phyloP scores from a whole-genome alignment of 352 stramenopile genomes.

The Phytophthora boehmeriae region DNA sequence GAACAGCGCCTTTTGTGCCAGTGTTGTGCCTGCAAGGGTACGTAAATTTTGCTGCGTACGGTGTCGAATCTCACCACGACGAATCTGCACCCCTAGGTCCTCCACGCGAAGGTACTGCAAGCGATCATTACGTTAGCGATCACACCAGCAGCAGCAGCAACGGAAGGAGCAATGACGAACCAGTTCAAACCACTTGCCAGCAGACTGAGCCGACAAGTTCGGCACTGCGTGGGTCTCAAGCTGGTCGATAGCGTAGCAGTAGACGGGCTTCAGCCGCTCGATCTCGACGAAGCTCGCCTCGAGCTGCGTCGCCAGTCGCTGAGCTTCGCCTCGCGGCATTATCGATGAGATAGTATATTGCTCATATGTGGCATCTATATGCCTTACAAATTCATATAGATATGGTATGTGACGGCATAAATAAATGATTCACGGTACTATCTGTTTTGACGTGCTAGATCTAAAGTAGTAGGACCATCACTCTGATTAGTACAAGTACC shows the following conservation, averaged over 20 bases:
- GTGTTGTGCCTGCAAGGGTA: conserved; percentile 69
- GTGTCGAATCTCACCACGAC: conserved; percentile 77
- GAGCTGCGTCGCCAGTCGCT: conserved; percentile 53
- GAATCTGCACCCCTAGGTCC: conserved; percentile 71
- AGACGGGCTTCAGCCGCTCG: conserved; percentile 43
- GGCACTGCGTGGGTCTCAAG: conserved; percentile 39
- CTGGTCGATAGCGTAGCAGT: conserved; percentile 45
- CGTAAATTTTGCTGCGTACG: conserved; percentile 26
- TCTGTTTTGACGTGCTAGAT: too few species aligned
- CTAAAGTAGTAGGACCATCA: too few species aligned
- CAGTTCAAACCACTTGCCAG: conserved; percentile 67
- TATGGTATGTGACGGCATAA: too few species aligned
- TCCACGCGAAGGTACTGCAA: conserved; percentile 70
- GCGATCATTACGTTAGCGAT: background rate
- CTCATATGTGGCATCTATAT: too few species aligned
- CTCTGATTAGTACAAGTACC: too few species aligned
- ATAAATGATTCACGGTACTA: too few species aligned
- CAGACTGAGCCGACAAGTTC: conserved; percentile 47
- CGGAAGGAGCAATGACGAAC: conserved; percentile 25
- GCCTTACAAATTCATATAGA: background rate
- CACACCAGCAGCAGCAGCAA: background rate
- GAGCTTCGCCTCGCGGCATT: conserved; percentile 21
- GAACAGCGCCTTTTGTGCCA: conserved; percentile 60
- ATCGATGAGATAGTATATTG: background rate
- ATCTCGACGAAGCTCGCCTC: conserved; percentile 57